Conservation (phyloP, 2,329 filamentous ascomycete genomes). For the Cryphonectria parasitica region DNA sequence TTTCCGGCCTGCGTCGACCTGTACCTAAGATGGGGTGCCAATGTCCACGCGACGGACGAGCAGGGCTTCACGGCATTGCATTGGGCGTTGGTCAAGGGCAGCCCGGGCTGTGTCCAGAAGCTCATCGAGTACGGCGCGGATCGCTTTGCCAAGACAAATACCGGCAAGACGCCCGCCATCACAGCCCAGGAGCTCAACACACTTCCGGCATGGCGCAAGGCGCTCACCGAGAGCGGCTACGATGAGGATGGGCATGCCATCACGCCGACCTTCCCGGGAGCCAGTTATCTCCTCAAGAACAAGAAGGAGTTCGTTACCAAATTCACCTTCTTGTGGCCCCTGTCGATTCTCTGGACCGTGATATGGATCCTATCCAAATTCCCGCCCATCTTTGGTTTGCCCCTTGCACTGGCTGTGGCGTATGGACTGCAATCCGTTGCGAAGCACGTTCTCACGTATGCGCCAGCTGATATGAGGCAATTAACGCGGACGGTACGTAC, state of each 20-base stretch:
- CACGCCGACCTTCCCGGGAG: slow-evolving; percentile 70
- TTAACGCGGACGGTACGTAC: slow-evolving; percentile 81
- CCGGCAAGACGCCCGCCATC: slow-evolving; percentile 85
- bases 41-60: slow-evolving; percentile 87
- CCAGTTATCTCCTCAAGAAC: slow-evolving; percentile 76
- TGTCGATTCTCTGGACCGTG: slow-evolving; percentile 72
- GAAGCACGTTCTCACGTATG: slow-evolving; percentile 78
- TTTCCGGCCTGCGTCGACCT: slow-evolving; percentile 90
- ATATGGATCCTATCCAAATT: slow-evolving; percentile 74
- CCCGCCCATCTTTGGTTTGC: slow-evolving; percentile 76
- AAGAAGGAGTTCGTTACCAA: slow-evolving; percentile 77
- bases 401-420: slow-evolving; percentile 66
- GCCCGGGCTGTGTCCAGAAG: slow-evolving; percentile 86
- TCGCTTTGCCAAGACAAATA: slow-evolving; percentile 84
- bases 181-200: slow-evolving; percentile 93
- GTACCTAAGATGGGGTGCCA: slow-evolving; percentile 92
- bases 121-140: slow-evolving; percentile 95
- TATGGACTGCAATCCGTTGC: slow-evolving; percentile 78
- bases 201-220: slow-evolving; percentile 76
- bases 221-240: slow-evolving; percentile 83
- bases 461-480: slow-evolving; percentile 83
- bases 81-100: slow-evolving; percentile 95
- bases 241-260: slow-evolving; percentile 75
- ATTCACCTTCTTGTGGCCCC: slow-evolving; percentile 90
- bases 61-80: slow-evolving; percentile 93